A percentile compares a stretch with the other conserved stretches of the same genome.
These are phyloP conservation scores for Vitis hybrid DNA, from an alignment of 177 flowering plant species.

Conservation along the genomic window DNA sequence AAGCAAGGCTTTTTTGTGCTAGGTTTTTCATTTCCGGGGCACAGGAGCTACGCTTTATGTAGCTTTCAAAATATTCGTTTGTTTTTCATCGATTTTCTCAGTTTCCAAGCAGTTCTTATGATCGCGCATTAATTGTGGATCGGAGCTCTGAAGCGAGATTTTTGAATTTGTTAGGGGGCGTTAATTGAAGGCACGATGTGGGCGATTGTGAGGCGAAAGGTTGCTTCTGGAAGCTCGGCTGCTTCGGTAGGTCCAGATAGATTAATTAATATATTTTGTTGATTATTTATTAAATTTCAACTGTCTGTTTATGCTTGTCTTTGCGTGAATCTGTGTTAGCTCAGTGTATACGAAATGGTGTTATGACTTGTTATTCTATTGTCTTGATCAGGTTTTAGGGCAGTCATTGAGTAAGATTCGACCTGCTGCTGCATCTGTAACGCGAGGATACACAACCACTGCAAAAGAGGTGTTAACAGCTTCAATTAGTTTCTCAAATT, in stretches of 20 bases:
- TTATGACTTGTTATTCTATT: neutral
- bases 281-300: neutral
- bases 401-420: neutral
- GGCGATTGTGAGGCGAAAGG: slow-evolving; percentile 1
- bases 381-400: neutral
- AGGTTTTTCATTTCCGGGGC: too few relatives aligned
- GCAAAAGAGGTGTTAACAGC: neutral
- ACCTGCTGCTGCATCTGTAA: neutral
- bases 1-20: too few relatives aligned
- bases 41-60: too few relatives aligned
- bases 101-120: neutral
- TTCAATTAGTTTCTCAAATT: neutral
- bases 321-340: too few relatives aligned
- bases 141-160: neutral
- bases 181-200: slow-evolving; percentile 2
- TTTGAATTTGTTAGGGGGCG: neutral
- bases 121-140: too few relatives aligned
- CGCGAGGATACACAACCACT: neutral
- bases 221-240: neutral
- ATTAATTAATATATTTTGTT: neutral
- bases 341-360: neutral
- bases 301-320: too few relatives aligned
- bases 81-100: neutral
- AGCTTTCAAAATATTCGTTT: too few relatives aligned
- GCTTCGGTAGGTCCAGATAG: neutral